Base-by-base conservation (phyloP, 1,284 basidiomycete genomes). In the Fomitopsis pinicola region DNA sequence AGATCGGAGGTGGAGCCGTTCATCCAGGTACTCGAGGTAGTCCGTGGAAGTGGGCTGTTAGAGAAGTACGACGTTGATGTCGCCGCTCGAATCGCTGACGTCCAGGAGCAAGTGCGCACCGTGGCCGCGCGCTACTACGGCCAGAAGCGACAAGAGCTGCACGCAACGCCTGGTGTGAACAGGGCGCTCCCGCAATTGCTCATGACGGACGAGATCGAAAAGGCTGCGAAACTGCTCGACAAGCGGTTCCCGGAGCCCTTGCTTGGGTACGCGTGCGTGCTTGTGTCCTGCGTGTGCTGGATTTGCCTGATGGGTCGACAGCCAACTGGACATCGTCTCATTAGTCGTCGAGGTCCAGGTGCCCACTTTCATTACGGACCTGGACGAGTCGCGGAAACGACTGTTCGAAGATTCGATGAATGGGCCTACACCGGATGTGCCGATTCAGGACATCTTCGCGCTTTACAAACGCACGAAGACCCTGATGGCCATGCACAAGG, bases 201-300 rank as follows among this genome's bases (percentile, higher is more conserved):
- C 33, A 86, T 97, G 82, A 92, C 92, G 6, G 88, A 91, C 56
- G 96, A 96, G 79, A 79, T 98, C 10, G 94, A 97, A 77, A 96
- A 93, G 71, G 78, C 81, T 36, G 87, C 92, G 12, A 95, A 97
- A 73, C 76, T 82, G 36, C 79, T 95, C 38, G 91, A 95, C 74
- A 94, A 93, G 73, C 82, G 89, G 64, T 98, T 97, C 75, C 86
- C 89, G 0, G 85, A 92, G 60, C 90, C 93, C 19, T 72, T 98
- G 22, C 78, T 95, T 40, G 88, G 88, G 90, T 95, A 70, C 57
- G 85, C 40, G 28, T 30, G 42, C 48, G 46, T 54, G 55, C 33
- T 52, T 38, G 38, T 33, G 22, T 10, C 36, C 6, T 45, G 45
- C 15, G 26, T 15, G 26, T 14, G 35, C 44, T 40, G 30, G 28